phyloP scores from a whole-genome alignment of 2,329 filamentous ascomycete species.

The Oidium heveae region DNA sequence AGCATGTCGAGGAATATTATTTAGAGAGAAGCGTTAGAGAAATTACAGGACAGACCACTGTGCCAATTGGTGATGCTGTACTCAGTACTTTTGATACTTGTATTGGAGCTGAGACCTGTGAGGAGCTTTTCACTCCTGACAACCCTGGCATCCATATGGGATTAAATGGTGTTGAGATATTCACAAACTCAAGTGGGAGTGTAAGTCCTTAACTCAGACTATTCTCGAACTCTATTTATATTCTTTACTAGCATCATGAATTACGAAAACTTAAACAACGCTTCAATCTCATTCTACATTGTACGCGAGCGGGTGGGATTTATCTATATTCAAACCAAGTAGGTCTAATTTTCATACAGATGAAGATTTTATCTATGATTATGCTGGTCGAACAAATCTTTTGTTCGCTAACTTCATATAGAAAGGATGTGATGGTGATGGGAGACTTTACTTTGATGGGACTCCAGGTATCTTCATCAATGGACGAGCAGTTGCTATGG shows the following conservation, averaged over 20 bases:
- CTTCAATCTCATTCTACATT: constrained; percentile 31
- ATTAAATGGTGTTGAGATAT: constrained; percentile 46
- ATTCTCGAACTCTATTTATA: not conserved
- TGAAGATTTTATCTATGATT: not conserved
- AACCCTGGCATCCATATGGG: constrained; percentile 28
- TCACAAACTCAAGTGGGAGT: constrained; percentile 39
- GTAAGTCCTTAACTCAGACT: not conserved
- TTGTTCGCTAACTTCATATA: constrained; percentile 17
- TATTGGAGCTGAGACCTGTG: constrained; percentile 39
- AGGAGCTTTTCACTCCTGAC: constrained; percentile 37
- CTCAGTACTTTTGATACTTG: constrained; percentile 31
- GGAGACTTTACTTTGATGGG: constrained; percentile 17
- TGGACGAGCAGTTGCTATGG: constrained; percentile 29
- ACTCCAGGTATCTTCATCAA: constrained; percentile 35
- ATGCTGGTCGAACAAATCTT: constrained; percentile 20
- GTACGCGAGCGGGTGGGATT: constrained; percentile 20
- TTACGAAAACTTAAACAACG: constrained; percentile 39
- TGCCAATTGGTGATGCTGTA: constrained; percentile 32
- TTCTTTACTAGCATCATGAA: constrained; percentile 29
- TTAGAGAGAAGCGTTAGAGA: constrained; percentile 23
- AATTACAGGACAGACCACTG: constrained; percentile 24
- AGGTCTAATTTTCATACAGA: constrained; percentile 15
- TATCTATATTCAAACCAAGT: constrained; percentile 37
- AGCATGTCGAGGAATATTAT: constrained; percentile 36
- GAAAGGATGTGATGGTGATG: constrained; percentile 1